phyloP scores from a whole-genome alignment of 352 stramenopile species.

The Phytophthora hybrid region DNA sequence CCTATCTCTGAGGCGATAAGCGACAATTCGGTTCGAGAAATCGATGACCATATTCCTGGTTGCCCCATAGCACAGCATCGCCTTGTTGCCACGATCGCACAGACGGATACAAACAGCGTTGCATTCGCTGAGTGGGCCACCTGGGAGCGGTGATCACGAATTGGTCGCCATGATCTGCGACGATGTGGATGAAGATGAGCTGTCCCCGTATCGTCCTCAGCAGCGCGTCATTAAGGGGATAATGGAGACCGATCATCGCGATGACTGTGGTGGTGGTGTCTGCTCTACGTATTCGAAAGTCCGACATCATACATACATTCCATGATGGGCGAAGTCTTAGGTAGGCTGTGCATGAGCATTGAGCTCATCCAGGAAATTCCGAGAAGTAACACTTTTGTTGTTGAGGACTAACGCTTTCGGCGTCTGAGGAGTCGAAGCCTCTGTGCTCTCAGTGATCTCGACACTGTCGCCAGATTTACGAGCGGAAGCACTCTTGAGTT shows the following conservation, averaged over 20 bases:
- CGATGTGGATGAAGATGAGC: conserved; percentile 50
- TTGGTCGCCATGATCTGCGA: conserved; percentile 46
- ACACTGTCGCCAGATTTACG: not conserved
- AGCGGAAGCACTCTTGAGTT: conserved; percentile 51
- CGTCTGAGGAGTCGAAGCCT: not conserved
- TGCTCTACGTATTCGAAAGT: conserved; percentile 38
- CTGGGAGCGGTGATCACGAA: conserved; percentile 24
- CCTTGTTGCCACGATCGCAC: conserved; percentile 42
- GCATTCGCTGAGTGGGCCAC: conserved; percentile 44
- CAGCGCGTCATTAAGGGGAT: conserved; percentile 36
- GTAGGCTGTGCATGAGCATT: conserved; percentile 34
- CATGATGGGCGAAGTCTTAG: not conserved
- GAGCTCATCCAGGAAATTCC: conserved; percentile 50
- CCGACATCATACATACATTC: conserved; percentile 26
- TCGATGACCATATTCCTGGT: conserved; percentile 48
- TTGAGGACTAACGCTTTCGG: not conserved
- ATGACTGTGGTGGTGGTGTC: conserved; percentile 44
- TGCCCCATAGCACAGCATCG: conserved; percentile 49
- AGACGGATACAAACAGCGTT: conserved; percentile 54
- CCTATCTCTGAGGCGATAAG: conserved; percentile 49
- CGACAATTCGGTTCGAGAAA: conserved; percentile 58
- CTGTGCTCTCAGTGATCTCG: not conserved
- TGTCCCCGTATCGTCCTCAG: conserved; percentile 48
- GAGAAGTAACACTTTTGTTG: conserved; percentile 4
- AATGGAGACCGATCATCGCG: conserved; percentile 28